phyloP scores from a whole-genome alignment of 1,139 yeast species.

The Blastobotrys petasosporus region DNA sequence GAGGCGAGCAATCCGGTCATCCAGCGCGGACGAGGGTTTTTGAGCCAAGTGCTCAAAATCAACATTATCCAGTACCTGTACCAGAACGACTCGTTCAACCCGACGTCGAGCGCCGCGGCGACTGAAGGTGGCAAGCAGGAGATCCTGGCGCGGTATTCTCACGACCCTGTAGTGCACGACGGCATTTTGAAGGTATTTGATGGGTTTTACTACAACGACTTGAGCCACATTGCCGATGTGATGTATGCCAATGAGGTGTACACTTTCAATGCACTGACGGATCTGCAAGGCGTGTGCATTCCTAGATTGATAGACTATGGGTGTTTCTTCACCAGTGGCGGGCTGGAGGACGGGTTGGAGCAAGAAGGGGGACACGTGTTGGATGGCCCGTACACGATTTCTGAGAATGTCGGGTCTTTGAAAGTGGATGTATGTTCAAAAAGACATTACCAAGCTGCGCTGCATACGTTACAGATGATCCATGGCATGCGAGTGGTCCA shows the following conservation, averaged over 20 bases:
- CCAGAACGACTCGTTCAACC: background rate
- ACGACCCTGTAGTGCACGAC: constrained; percentile 6
- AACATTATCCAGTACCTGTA: constrained; percentile 6
- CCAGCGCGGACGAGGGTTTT: constrained; percentile 9
- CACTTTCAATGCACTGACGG: constrained; percentile 5
- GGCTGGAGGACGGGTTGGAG: constrained; percentile 1
- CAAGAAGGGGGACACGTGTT: constrained; percentile 1
- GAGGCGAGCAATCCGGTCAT: constrained; percentile 11
- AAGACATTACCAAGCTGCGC: constrained; percentile 7
- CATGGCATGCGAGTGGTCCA: constrained; percentile 8
- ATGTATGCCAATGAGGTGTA: constrained; percentile 12
- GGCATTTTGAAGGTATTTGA: constrained; percentile 12
- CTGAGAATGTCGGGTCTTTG: constrained; percentile 8
- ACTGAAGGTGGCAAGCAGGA: background rate
- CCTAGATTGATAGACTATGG: constrained; percentile 11
- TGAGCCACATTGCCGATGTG: constrained; percentile 9
- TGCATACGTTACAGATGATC: constrained; percentile 5
- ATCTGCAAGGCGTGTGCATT: constrained; percentile 6
- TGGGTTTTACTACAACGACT: constrained; percentile 8
- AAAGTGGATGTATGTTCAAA: constrained; percentile 2
- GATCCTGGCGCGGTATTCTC: background rate
- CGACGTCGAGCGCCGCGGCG: background rate
- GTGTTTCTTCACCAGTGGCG: constrained; percentile 9
- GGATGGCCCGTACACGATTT: constrained; percentile 11
- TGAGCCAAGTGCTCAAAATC: constrained; percentile 10